These are phyloP conservation scores for Nothophytophthora sp. DNA, from an alignment of 352 stramenopile species.

Conservation along the genomic window DNA sequence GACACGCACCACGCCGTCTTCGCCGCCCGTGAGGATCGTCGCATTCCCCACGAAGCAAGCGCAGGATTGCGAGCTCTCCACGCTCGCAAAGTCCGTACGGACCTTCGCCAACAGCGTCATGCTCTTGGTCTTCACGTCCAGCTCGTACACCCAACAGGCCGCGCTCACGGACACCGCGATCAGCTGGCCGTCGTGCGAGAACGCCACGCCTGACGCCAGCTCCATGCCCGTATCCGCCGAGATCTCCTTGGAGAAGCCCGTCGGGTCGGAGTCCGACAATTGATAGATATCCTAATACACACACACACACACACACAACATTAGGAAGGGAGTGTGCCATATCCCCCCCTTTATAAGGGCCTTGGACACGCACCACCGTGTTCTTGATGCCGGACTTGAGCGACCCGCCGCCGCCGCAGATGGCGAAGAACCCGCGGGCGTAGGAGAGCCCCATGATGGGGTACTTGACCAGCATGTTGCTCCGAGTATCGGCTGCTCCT, in stretches of 20 bases:
- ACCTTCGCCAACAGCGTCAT: conserved; percentile 79
- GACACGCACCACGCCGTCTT: conserved; percentile 81
- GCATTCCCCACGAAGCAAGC: conserved; percentile 80
- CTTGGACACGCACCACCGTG: conserved; percentile 61
- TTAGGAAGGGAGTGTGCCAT: too few species aligned
- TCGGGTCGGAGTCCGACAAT: conserved; percentile 61
- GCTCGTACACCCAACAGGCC: conserved; percentile 74
- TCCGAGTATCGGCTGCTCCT: background rate
- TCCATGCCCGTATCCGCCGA: conserved; percentile 72
- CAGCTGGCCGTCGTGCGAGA: conserved; percentile 72
- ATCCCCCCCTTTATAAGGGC: too few species aligned
- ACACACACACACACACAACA: conserved; percentile 2
- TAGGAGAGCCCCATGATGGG: conserved; percentile 85
- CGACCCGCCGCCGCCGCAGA: conserved; percentile 81
- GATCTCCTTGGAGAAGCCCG: conserved; percentile 67
- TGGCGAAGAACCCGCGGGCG: conserved; percentile 67
- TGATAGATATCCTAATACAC: conserved; percentile 69
- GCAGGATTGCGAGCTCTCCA: conserved; percentile 74
- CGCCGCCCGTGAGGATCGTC: conserved; percentile 79
- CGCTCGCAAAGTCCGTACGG: conserved; percentile 74
- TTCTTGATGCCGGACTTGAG: conserved; percentile 88
- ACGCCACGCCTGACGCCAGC: conserved; percentile 73
- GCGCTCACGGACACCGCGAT: conserved; percentile 78
- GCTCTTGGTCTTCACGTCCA: conserved; percentile 56
- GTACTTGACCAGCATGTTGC: conserved; percentile 80